Base-by-base conservation (phyloP, 2,329 filamentous ascomycete species). In the Triangularia setosa region DNA sequence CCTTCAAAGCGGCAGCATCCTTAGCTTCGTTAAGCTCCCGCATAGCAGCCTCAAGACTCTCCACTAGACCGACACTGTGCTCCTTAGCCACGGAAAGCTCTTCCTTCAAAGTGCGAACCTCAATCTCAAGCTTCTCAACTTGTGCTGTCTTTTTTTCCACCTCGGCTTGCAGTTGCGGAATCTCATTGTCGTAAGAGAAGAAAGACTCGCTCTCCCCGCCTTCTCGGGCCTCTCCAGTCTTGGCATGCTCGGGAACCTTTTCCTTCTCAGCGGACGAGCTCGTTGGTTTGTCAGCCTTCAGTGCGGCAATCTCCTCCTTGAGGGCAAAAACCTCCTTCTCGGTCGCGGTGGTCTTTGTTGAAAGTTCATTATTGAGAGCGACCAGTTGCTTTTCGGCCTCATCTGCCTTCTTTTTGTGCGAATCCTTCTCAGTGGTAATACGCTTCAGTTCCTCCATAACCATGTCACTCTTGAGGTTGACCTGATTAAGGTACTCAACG, bases 391-490 rank as follows among this genome's bases (percentile, higher is more conserved):
- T 87, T 65, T 84, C 82, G 0, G 89, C 80, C 14, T 89, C 86
- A n/a, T 90, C 86, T 1, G 88, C 79, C 75, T 91, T 92, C 77
- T 89, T 90, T 75, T 92, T 94, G 66, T 90, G 82, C 16, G 87
- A 86, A 66, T 97, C 92, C 65, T 90, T 89, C 73, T 98, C 93
- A 3, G 85, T 84, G 0, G 92, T 90, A 0, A 98, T 87, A 12
- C 92, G 84, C 78, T 96, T 97, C 63, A 97, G 81, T 77, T 99
- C 95, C 55, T 96, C 90, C 85, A 96, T 89, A 2, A 96, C 88
- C 91, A 99, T 96, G 72, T 96, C 92, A 52, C 89, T 89, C 73
- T 96, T 94, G 61, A 93, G 77, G 66, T 89, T 94, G 48, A 96
- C 79, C 76, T 97, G 92, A 70, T 90, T 92, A 27, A 99, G 82